Conservation (phyloP, 306 rosid genomes). For the Trichosanthes cucumerina region DNA sequence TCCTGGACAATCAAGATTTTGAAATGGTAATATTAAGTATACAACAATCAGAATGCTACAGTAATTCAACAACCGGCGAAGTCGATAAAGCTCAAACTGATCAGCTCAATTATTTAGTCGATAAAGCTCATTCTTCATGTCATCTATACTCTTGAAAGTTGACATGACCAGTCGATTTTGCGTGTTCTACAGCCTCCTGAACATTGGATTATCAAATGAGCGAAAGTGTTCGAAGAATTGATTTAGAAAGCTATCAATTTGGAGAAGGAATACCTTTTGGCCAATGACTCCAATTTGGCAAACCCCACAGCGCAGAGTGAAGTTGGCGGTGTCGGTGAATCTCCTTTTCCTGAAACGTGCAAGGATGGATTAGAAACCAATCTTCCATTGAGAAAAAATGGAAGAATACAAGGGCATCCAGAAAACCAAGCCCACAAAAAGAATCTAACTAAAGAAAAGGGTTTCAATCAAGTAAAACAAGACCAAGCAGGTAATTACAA, state of each 20-base stretch:
- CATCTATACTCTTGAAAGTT: conserved; percentile 87
- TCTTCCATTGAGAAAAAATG: no score
- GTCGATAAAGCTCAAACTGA: background rate
- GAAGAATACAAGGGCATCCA: background rate
- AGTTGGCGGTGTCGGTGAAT: conserved; percentile 79
- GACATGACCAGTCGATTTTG: conserved; percentile 81
- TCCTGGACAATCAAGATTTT: background rate
- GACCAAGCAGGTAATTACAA: background rate
- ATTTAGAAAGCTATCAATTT: background rate
- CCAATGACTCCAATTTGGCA: conserved; percentile 94
- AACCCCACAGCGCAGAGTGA: conserved; percentile 92
- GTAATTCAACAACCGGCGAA: background rate
- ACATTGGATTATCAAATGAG: conserved; percentile 14
- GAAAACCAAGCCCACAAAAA: background rate
- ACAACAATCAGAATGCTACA: background rate
- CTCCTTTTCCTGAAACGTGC: conserved; percentile 56
- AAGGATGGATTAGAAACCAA: background rate
- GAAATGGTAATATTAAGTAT: background rate
- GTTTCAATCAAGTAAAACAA: background rate
- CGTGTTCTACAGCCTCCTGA: conserved; percentile 93
- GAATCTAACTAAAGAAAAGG: background rate
- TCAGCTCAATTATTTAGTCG: background rate
- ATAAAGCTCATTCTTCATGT: conserved; percentile 16
- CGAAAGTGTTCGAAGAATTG: background rate
- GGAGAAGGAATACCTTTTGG: conserved; percentile 53